phyloP scores from a whole-genome alignment of 2,329 filamentous ascomycete species.

The Alternaria consortialis region DNA sequence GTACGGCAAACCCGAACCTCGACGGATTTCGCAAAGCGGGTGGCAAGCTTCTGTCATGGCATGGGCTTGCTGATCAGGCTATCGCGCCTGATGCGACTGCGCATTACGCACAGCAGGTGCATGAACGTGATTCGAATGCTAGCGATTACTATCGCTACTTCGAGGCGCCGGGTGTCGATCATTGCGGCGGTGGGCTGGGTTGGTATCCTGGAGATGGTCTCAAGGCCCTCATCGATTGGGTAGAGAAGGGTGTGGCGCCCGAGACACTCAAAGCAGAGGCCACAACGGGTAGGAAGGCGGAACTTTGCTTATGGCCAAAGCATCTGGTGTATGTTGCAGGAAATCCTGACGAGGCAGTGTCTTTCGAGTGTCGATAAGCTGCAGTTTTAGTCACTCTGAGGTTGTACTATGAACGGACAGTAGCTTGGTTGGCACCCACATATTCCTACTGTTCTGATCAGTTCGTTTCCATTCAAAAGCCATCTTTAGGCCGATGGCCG shows the following conservation, averaged over 20 bases:
- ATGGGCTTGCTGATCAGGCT: conserved; percentile 27
- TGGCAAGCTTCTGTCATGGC: conserved; percentile 36
- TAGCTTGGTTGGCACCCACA: not conserved
- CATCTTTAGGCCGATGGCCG: too few relatives aligned
- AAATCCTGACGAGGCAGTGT: conserved; percentile 1
- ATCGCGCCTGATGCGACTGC: conserved; percentile 24
- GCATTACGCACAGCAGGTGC: conserved; percentile 22
- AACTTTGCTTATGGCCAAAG: conserved; percentile 29
- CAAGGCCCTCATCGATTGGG: conserved; percentile 37
- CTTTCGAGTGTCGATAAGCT: conserved; percentile 13
- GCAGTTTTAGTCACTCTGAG: not conserved
- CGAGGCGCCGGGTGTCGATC: conserved; percentile 41
- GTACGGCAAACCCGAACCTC: conserved; percentile 20
- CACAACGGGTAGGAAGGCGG: conserved; percentile 2
- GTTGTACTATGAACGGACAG: not conserved
- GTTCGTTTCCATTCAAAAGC: not conserved
- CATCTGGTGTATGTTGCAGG: conserved; percentile 21
- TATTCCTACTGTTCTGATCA: too few relatives aligned
- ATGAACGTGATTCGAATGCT: conserved; percentile 19
- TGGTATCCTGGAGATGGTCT: conserved; percentile 33
- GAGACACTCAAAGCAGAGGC: conserved; percentile 27
- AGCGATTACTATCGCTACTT: conserved; percentile 42
- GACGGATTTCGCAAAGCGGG: conserved; percentile 23
- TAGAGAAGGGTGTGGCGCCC: conserved; percentile 38
- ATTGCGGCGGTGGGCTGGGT: conserved; percentile 36